phyloP scores from a whole-genome alignment of 257 asterid species.

The Nicotiana otophora region DNA sequence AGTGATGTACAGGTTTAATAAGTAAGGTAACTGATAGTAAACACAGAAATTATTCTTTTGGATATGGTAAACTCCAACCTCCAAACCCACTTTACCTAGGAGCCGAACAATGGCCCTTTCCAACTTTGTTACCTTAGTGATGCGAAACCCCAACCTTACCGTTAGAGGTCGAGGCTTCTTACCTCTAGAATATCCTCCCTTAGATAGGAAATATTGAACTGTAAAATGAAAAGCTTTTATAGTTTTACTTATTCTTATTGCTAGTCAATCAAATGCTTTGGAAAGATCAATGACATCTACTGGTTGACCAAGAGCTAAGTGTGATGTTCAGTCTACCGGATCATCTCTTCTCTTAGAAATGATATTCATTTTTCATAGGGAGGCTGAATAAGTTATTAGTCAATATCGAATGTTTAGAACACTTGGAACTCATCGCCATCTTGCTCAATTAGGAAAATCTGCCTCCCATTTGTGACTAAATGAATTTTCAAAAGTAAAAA shows the following conservation, averaged over 20 bases:
- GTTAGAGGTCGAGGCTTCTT: background rate
- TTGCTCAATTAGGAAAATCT: background rate
- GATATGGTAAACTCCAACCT: background rate
- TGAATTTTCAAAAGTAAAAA: background rate
- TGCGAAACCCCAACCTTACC: background rate
- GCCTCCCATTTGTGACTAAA: background rate
- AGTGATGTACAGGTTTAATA: background rate
- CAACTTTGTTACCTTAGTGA: background rate
- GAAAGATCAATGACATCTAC: background rate
- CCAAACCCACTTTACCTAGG: background rate
- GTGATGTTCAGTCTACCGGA: background rate
- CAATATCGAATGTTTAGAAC: background rate
- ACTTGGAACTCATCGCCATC: background rate
- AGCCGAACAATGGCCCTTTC: background rate
- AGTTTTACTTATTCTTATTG: background rate
- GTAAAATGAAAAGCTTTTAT: background rate
- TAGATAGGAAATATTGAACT: background rate
- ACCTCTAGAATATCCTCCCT: background rate
- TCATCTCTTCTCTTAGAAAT: background rate
- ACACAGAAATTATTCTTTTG: background rate
- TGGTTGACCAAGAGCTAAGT: background rate
- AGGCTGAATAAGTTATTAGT: background rate
- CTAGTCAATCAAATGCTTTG: background rate
- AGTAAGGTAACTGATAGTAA: background rate
- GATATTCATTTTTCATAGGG: background rate